Conservation (phyloP, 2,329 filamentous ascomycete species). For the Boeremia lycopersici region DNA sequence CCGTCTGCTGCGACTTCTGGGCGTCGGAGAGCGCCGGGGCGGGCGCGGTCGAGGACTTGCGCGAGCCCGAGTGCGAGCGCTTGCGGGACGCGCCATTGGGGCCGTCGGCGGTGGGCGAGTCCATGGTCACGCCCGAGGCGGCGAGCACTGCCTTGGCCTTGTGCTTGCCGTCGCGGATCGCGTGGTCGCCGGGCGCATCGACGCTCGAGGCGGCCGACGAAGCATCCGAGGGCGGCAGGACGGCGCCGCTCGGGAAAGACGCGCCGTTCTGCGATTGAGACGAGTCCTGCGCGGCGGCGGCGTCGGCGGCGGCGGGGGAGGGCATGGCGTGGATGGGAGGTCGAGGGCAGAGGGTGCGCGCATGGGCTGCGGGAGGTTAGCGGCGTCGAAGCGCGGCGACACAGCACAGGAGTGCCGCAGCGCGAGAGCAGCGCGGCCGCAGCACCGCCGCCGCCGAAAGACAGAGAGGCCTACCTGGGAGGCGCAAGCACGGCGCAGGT, state of each 20-base stretch:
- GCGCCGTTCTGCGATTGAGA: slow-evolving; percentile 38
- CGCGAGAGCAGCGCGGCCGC: background rate
- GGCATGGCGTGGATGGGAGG: slow-evolving; percentile 37
- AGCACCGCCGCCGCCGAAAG: slow-evolving; percentile 14
- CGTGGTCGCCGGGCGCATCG: slow-evolving; percentile 46
- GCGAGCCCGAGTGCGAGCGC: slow-evolving; percentile 65
- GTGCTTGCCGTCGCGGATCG: slow-evolving; percentile 64
- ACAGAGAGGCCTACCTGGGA: slow-evolving; percentile 36
- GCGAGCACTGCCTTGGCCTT: slow-evolving; percentile 65
- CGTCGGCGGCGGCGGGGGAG: slow-evolving; percentile 39
- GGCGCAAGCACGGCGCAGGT: slow-evolving; percentile 44
- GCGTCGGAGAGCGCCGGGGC: slow-evolving; percentile 48
- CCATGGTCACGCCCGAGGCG: slow-evolving; percentile 53
- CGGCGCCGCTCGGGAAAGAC: slow-evolving; percentile 41
- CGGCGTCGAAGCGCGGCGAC: slow-evolving; percentile 34
- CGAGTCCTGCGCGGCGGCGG: slow-evolving; percentile 30
- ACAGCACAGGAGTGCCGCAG: slow-evolving; percentile 31
- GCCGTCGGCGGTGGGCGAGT: slow-evolving; percentile 42
- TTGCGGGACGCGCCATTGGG: slow-evolving; percentile 62
- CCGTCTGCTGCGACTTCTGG: slow-evolving; percentile 43
- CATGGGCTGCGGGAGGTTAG: slow-evolving; percentile 25
- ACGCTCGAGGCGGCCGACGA: slow-evolving; percentile 33
- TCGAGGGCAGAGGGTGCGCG: slow-evolving; percentile 30
- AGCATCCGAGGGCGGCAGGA: slow-evolving; percentile 40
- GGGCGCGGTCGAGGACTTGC: slow-evolving; percentile 52